Evolutionary conservation across 2,329 filamentous ascomycete genomes (phyloP), one percentile per base, ranked within the genome.

Genomic region (Xylariaceae sp.): DNA sequence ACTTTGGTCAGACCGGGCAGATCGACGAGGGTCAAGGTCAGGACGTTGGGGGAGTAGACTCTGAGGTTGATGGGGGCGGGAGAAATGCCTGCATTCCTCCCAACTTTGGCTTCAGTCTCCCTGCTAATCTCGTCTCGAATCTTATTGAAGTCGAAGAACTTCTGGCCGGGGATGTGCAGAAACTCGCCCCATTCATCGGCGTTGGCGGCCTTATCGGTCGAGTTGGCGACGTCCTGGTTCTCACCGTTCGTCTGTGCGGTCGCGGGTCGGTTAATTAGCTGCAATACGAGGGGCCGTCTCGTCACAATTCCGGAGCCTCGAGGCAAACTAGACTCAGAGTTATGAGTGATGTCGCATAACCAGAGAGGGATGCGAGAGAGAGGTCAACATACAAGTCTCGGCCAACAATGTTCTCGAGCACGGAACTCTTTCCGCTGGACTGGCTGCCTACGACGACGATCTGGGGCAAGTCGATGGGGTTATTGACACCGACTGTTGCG

Each of bases 361-460:
- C 40, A 40, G 31, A 42, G 22, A 34, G 18, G 40, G 41, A 3
- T 47, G 42, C 43, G 40, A 51, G 50, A 39, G 46, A 48, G 42
- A 50, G 56, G 57, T 58, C 48, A 53, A 80, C 90, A 77, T 81
- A 97, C 93, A 99, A 99, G 76, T 99, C 94, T 79, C 94, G 84
- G 54, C 94, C 94, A 52, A 99, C 94, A 67, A 99, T 99, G 69
- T 99, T 99, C 75, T 99, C 94, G 67, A 99, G 76, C 63, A 99
- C 94, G 16, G 94, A 99, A 81, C 91, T 97, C 86, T 99, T 99
- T 76, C 94, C 94, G 73, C 93, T 97, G 17, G 94, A 99, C 78
- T 99, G 94, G 73, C 92, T 97, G 68, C 94, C 94, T 52, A 99
- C 94, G 63, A 99, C 94, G 63, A 88, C 93, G 71, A 99, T 99